Conservation (phyloP, 208 protist genomes). For the Acanthamoeba castellanii region DNA sequence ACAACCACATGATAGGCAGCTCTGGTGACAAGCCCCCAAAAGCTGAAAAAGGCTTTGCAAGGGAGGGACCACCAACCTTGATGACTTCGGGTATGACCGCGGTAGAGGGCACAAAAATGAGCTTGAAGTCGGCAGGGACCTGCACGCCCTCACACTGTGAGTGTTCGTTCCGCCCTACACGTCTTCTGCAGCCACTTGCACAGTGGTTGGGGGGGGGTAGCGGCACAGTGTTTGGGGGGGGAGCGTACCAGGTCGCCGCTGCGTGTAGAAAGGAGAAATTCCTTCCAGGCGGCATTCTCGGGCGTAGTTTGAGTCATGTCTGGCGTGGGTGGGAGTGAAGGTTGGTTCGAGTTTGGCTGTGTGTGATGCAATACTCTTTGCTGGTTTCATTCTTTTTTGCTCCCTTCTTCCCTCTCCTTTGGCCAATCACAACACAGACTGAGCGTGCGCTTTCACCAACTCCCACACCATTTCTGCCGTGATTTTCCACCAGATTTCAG, state of each 20-base stretch:
- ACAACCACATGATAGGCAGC: no score
- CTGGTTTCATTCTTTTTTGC: neutral
- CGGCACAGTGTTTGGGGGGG: neutral
- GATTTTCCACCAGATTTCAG: no score
- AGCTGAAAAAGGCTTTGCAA: neutral
- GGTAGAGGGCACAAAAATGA: neutral
- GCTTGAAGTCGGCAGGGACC: constrained; percentile 22
- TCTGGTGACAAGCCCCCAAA: no score
- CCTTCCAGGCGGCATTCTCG: neutral
- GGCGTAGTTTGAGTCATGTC: neutral
- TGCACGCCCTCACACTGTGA: neutral
- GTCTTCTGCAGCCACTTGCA: no score
- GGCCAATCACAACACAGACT: no score
- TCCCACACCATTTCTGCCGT: no score
- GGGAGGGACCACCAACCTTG: neutral
- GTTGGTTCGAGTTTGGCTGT: neutral
- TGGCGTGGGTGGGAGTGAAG: neutral
- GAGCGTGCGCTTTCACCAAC: no score
- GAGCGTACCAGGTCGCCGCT: neutral
- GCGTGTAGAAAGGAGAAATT: neutral
- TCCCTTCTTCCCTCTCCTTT: neutral
- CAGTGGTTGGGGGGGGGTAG: no score
- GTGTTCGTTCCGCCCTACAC: neutral
- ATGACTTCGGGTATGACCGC: neutral
- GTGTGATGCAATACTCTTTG: neutral